Evolutionary conservation across 768 basidiomycete species (phyloP).

Genomic region (Candolleomyces efflorescens): DNA sequence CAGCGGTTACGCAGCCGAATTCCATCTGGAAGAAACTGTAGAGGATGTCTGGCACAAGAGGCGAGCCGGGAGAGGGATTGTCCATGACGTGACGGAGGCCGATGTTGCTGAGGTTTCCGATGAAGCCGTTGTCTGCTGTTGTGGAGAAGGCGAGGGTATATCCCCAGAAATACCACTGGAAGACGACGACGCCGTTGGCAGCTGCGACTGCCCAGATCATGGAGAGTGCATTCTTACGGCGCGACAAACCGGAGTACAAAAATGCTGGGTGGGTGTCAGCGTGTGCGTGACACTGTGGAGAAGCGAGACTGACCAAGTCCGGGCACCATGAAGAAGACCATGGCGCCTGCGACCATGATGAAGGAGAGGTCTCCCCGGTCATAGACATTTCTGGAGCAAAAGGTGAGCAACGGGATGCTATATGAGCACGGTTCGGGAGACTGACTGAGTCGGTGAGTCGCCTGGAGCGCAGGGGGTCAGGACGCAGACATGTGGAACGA

Average conservation of each 20-base stretch:
- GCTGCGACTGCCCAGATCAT: conserved; percentile 75
- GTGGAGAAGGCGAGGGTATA: conserved; percentile 84
- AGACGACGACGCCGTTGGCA: conserved; percentile 69
- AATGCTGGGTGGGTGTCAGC: conserved; percentile 41
- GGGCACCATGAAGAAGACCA: conserved; percentile 77
- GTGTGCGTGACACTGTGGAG: background rate
- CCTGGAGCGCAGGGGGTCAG: background rate
- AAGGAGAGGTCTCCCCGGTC: conserved; percentile 70
- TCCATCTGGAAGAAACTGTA: conserved; percentile 89
- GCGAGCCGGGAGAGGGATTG: conserved; percentile 72
- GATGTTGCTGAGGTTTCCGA: conserved; percentile 78
- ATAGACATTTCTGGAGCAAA: conserved; percentile 38
- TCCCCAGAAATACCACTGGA: conserved; percentile 71
- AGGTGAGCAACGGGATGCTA: background rate
- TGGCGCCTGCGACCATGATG: conserved; percentile 61
- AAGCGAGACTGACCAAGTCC: conserved; percentile 49
- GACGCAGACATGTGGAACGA: background rate
- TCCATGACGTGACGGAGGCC: conserved; percentile 70
- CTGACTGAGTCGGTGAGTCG: conserved; percentile 6
- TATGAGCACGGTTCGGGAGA: background rate
- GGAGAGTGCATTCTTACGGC: conserved; percentile 65
- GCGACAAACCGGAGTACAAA: conserved; percentile 67
- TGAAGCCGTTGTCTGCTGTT: conserved; percentile 68
- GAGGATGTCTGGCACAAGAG: conserved; percentile 75
- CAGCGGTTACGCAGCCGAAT: conserved; percentile 79